phyloP scores from a whole-genome alignment of 106 monocot species.

The Iris macrosiphon region DNA sequence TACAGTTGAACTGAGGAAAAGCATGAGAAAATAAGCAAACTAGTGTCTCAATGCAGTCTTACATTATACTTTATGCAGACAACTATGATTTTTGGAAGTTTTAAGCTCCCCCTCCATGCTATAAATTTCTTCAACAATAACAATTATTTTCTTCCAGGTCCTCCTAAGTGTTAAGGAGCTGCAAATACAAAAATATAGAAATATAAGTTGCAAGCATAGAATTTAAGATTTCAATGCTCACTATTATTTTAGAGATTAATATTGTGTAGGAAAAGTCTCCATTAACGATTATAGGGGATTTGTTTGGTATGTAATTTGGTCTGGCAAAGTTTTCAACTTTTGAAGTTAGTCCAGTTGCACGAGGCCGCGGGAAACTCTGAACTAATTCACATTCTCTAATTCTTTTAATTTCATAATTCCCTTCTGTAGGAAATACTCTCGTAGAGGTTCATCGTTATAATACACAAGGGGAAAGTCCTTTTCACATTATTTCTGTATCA shows the following conservation, averaged over 20 bases:
- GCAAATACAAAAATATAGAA: slow-evolving; percentile 7
- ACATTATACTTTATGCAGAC: slow-evolving; percentile 99
- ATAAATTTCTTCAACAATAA: slow-evolving; percentile 94
- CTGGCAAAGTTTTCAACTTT: too few species aligned
- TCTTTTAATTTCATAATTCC: too few species aligned
- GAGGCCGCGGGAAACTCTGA: too few species aligned
- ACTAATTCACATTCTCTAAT: too few species aligned
- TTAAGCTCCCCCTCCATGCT: slow-evolving; percentile 99
- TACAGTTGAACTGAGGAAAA: neutral
- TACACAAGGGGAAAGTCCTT: too few species aligned
- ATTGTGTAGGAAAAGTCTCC: slow-evolving; percentile 96
- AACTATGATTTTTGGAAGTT: slow-evolving; percentile 81
- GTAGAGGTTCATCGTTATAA: too few species aligned
- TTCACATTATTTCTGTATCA: too few species aligned
- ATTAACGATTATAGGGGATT: too few species aligned
- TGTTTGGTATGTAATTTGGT: too few species aligned
- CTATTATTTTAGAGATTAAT: slow-evolving; percentile 29
- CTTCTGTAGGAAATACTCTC: too few species aligned
- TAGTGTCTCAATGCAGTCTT: neutral
- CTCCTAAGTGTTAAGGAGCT: slow-evolving; percentile 93
- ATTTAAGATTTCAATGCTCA: neutral
- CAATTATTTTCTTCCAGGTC: slow-evolving; percentile 98
- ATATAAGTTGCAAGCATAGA: neutral
- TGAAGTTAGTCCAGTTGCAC: too few species aligned
- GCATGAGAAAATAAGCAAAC: neutral